Base-by-base conservation (phyloP, 768 basidiomycete genomes). In the Austroboletus eburneus region DNA sequence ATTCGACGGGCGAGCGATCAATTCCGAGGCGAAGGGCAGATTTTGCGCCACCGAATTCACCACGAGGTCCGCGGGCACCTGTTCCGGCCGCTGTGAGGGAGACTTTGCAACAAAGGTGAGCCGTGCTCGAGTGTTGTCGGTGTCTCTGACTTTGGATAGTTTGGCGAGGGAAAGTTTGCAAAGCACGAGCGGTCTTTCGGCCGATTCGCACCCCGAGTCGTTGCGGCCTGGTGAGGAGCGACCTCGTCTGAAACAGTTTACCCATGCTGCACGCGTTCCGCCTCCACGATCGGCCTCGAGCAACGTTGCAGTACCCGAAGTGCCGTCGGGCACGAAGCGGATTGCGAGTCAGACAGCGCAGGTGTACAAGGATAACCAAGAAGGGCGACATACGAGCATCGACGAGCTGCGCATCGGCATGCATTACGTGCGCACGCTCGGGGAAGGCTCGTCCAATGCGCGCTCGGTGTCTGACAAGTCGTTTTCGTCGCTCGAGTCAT, bases 221-320 rank as follows among this genome's bases (percentile, higher is more conserved):
- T 34, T 64, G 24, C 69, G 58, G 30, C 60, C 58, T 9, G 54
- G 53, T 13, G 58, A 54, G 30, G 59, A 70, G 13, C 75, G 77
- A 13, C 83, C 85, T 27, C 77, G 83, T 25, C 64, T 88, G 24
- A 83, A 87, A 27, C 85, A 82, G 22, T 87, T 89, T 59, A 85
- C 81, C 7, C 78, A 77, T 50, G 79, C 81, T 14, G 74, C 75
- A 17, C 79, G 82, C 17, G 83, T 85, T 21, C 84, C 85, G 17
- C 72, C 79, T 2, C 81, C 84, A 71, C 74, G 52, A 54, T 73
- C 53, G 58, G 75, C 49, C 56, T 74, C 43, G 45, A 50, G 42
- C 43, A 65, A 55, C 20, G 49, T 49, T 8, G 54, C 45, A 17
- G 52, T 46, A 42, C 52, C 42, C 23, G 52, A 56, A 17, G 50